Evolutionary conservation across 352 stramenopile species (phyloP).

Genomic region (Phytophthora pluvialis): DNA sequence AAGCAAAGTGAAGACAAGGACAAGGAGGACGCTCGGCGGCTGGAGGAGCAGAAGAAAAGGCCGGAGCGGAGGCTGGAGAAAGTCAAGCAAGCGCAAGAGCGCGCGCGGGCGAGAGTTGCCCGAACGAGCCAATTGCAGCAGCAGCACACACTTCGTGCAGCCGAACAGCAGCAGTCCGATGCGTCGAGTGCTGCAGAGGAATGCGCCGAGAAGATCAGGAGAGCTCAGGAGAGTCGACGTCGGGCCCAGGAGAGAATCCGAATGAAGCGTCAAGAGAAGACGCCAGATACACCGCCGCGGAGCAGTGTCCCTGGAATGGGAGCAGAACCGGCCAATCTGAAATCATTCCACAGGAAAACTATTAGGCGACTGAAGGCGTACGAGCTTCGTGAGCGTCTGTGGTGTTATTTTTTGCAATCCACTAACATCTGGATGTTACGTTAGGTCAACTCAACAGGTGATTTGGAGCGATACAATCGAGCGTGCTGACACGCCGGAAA

Average conservation of each 20-base stretch:
- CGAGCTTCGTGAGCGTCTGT: background rate
- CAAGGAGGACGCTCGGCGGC: conserved; percentile 2
- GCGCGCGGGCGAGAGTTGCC: conserved; percentile 52
- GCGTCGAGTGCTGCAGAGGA: conserved; percentile 26
- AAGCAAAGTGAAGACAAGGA: conserved; percentile 20
- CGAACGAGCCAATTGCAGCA: conserved; percentile 54
- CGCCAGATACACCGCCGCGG: background rate
- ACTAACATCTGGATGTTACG: conserved; percentile 4
- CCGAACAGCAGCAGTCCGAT: conserved; percentile 24
- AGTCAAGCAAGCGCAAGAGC: conserved; percentile 66
- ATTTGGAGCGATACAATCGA: background rate
- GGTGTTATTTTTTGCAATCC: background rate
- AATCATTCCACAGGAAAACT: conserved; percentile 16
- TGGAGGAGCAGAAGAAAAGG: conserved; percentile 38
- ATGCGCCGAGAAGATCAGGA: conserved; percentile 37
- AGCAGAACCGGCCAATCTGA: background rate
- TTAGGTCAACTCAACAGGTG: conserved; percentile 15
- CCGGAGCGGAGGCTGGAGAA: conserved; percentile 40
- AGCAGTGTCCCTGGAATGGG: background rate
- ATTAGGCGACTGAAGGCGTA: conserved; percentile 18
- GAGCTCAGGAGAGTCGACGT: conserved; percentile 47
- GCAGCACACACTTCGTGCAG: conserved; percentile 28
- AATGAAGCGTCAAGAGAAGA: conserved; percentile 31
- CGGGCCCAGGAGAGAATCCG: conserved; percentile 58
- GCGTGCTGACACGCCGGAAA: background rate